phyloP scores from a whole-genome alignment of 2,329 filamentous ascomycete genomes.

The Pestalotiopsis sp. region DNA sequence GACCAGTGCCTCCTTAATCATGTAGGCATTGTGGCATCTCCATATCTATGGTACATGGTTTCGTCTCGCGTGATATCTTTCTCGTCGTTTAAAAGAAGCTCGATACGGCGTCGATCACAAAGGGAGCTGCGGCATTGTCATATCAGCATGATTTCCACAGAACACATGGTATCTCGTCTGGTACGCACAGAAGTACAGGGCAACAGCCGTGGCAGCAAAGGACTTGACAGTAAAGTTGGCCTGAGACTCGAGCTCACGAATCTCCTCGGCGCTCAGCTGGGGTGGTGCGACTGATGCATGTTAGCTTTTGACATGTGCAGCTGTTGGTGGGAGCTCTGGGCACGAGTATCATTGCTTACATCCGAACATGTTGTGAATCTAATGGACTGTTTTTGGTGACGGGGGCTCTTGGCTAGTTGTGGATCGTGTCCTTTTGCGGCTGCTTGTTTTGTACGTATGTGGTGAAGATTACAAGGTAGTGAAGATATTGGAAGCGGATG shows the following conservation, averaged over 20 bases:
- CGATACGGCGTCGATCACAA: slow-evolving; percentile 56
- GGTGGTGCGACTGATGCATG: slow-evolving; percentile 46
- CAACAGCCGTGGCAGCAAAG: slow-evolving; percentile 65
- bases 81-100: slow-evolving; percentile 33
- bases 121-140: slow-evolving; percentile 48
- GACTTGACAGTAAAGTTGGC: slow-evolving; percentile 69
- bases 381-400: neutral
- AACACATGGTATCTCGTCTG: neutral
- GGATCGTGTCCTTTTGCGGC: neutral
- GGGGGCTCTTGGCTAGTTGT: neutral
- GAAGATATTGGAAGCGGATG: slow-evolving; percentile 1
- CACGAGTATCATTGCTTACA: slow-evolving; percentile 42
- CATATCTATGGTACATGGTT: neutral
- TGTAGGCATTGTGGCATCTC: neutral
- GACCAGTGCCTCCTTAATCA: neutral
- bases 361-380: slow-evolving; percentile 59
- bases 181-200: slow-evolving; percentile 78
- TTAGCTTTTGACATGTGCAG: neutral
- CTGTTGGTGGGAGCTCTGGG: neutral
- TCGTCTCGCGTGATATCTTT: neutral
- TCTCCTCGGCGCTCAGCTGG: slow-evolving; percentile 70
- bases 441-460: neutral
- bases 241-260: slow-evolving; percentile 69
- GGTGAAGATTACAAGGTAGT: neutral
- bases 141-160: neutral